phyloP scores from a whole-genome alignment of 2,329 filamentous ascomycete genomes.

The Verticillium nubilum region DNA sequence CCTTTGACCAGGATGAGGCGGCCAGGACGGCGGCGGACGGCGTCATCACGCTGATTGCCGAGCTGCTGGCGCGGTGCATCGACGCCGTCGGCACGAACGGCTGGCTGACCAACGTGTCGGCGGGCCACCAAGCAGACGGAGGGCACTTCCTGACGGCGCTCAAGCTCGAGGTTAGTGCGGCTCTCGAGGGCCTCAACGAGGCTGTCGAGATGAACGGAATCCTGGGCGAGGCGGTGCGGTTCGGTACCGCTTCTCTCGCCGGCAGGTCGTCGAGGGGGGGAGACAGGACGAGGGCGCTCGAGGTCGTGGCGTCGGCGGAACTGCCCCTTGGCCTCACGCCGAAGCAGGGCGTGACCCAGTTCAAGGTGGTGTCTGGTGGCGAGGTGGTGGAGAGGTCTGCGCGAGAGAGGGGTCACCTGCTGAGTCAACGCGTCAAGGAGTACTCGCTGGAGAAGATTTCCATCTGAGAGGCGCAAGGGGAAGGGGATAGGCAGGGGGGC shows the following conservation, averaged over 20 bases:
- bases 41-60: slow-evolving; percentile 65
- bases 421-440: slow-evolving; percentile 72
- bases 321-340: slow-evolving; percentile 71
- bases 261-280: slow-evolving; percentile 21
- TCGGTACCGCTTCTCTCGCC: slow-evolving; percentile 33
- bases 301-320: slow-evolving; percentile 40
- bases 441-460: slow-evolving; percentile 79
- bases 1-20: slow-evolving; percentile 35
- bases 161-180: slow-evolving; percentile 63
- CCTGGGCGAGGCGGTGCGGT: slow-evolving; percentile 61
- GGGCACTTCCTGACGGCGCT: slow-evolving; percentile 62
- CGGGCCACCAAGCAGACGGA: slow-evolving; percentile 45
- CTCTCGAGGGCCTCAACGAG: slow-evolving; percentile 68
- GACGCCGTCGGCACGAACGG: slow-evolving; percentile 71
- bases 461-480: slow-evolving; percentile 37
- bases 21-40: slow-evolving; percentile 51
- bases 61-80: slow-evolving; percentile 66
- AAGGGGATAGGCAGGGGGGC: too few species aligned
- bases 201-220: slow-evolving; percentile 59
- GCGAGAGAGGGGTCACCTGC: slow-evolving; percentile 71
- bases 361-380: slow-evolving; percentile 62
- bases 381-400: slow-evolving; percentile 63
- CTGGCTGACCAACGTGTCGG: slow-evolving; percentile 61
- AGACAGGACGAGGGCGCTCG: slow-evolving; percentile 39
- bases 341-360: slow-evolving; percentile 39